Evolutionary conservation across 2,329 filamentous ascomycete species (phyloP), one percentile per base, ranked within the genome.

Genomic region (Pseudogymnoascus sp.): DNA sequence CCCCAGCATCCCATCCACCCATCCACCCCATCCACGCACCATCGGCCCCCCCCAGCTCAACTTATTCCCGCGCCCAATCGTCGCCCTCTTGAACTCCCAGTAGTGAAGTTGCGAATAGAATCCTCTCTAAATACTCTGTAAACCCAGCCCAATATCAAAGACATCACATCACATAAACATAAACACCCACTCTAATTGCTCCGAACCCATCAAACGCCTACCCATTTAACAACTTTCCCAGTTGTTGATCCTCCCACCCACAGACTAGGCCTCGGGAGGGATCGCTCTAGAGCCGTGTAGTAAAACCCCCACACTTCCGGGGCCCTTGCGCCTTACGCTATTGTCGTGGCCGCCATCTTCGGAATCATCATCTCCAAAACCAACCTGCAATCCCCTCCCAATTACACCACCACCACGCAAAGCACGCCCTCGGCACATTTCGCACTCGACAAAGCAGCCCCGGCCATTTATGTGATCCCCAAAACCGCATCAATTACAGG

Each of bases 401-500:
- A 51, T 51, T 51, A 14, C 45, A 29, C 45, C 45, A 51, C 45
- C 21, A 8, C 45, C 5, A 51, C 45, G 14, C 21, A 6, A 3
- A 5, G 5, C 0, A 29, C 45, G 23, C 3, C 23, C 45, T n/a
- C 45, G 23, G 23, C 12, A 51, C 21, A 4, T 29, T 29, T 26
- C 45, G 14, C 45, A 51, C 45, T 6, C 21, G 14, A 37, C 57
- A 60, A 5, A n/a, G 23, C n/a, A 3, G 11, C 2, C 57, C 36
- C 31, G 14, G 57, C 57, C 57, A 39, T 60, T 36, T 60, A 60
- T 60, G 29, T 60, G 36, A 60, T 14, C 45, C 57, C 29, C 37
- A 57, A 21, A 60, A 37, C 57, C 57, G 57, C 57, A 60, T 60
- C 57, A 60, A 60, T 60, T 21, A 36, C 51, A 39, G 37, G 36